Percentiles rank a stretch among this genome's conserved stretches.
These are phyloP conservation scores for Ceratocystis ficicola DNA, from an alignment of 2,329 filamentous ascomycete genomes.

Conservation along the genomic window DNA sequence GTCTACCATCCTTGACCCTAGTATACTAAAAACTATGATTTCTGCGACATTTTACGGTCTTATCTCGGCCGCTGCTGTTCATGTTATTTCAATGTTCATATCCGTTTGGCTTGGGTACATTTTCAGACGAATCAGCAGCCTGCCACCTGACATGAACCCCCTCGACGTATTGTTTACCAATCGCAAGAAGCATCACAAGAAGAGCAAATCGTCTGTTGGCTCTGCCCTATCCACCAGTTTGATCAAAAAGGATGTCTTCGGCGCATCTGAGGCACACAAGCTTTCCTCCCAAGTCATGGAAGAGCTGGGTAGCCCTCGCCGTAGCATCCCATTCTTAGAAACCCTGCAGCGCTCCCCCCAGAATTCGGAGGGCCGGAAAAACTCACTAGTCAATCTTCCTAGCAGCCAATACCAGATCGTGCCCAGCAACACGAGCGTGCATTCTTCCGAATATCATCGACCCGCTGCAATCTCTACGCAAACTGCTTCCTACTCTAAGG, in stretches of 20 bases:
- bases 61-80: constrained; percentile 51
- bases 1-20: constrained; percentile 52
- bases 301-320: constrained; percentile 28
- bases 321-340: constrained; percentile 65
- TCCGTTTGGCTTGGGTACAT: constrained; percentile 63
- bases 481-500: constrained; percentile 39
- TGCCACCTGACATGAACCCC: constrained; percentile 93
- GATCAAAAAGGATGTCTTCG: constrained; percentile 18
- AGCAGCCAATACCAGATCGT: constrained; percentile 44
- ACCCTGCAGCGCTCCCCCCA: constrained; percentile 54
- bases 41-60: constrained; percentile 57
- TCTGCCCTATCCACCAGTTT: constrained; percentile 29
- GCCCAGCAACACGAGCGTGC: constrained; percentile 27
- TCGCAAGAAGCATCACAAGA: constrained; percentile 53
- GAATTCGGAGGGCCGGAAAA: constrained; percentile 38
- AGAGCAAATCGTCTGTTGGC: constrained; percentile 51
- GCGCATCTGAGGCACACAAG: constrained; percentile 14
- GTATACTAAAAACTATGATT: constrained; percentile 48
- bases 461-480: constrained; percentile 26
- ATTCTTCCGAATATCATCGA: constrained; percentile 14
- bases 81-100: constrained; percentile 56
- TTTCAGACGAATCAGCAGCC: constrained; percentile 67
- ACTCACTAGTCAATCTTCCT: constrained; percentile 44
- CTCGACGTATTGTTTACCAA: constrained; percentile 76
- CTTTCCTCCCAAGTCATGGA: constrained; percentile 15